phyloP scores from a whole-genome alignment of 2,329 filamentous ascomycete species.

The Trichoderma atroviride region DNA sequence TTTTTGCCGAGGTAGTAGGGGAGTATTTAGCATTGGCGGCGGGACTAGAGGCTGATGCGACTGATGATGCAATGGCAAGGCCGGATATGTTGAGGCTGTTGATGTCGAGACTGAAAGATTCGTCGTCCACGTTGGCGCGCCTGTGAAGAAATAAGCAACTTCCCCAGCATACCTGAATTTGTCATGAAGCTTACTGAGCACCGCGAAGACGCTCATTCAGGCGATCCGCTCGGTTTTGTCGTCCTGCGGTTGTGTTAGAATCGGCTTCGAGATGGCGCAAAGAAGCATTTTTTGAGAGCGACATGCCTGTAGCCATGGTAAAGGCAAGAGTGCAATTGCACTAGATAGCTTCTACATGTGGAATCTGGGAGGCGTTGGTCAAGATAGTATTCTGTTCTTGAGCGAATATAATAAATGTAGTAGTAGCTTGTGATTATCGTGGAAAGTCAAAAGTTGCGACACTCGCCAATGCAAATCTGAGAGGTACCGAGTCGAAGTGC shows the following conservation, averaged over 20 bases:
- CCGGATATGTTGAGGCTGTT: constrained; percentile 42
- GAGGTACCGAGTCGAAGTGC: not conserved
- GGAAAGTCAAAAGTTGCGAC: not conserved
- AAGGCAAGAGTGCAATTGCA: not conserved
- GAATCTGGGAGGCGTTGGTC: not conserved
- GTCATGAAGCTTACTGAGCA: constrained; percentile 55
- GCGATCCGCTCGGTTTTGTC: constrained; percentile 61
- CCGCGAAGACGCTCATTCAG: constrained; percentile 67
- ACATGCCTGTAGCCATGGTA: constrained; percentile 44
- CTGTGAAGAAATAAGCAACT: constrained; percentile 37
- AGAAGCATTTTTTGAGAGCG: not conserved
- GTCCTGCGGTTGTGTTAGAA: constrained; percentile 32
- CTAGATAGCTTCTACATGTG: constrained; percentile 23
- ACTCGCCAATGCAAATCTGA: not conserved
- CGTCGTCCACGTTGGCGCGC: constrained; percentile 59
- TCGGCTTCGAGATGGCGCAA: not conserved
- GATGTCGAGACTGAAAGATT: constrained; percentile 60
- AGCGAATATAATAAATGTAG: not conserved
- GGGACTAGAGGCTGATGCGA: constrained; percentile 37
- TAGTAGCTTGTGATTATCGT: not conserved
- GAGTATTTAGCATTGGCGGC: constrained; percentile 33
- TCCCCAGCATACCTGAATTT: not conserved
- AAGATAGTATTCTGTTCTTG: not conserved
- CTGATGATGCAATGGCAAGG: constrained; percentile 30
- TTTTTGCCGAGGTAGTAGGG: constrained; percentile 54